Base-by-base conservation (phyloP, 352 stramenopile genomes). In the Phytophthora rubi region DNA sequence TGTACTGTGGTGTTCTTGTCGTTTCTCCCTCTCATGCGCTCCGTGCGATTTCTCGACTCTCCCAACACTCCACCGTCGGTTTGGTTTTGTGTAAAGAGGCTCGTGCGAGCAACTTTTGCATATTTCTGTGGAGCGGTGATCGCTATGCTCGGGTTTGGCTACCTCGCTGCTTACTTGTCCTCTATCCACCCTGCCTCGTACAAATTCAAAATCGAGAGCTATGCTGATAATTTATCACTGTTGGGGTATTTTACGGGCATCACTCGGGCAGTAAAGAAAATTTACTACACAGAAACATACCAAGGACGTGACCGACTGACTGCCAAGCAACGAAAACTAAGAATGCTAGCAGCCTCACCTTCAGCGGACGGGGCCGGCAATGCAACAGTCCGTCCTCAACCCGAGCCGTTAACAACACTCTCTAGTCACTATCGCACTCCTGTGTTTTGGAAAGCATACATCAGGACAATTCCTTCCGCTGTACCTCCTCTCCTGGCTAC, bases 201-300 rank as follows among this genome's bases (percentile, higher is more conserved):
- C 26, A 48, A 26, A 10, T 61, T 65, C 42, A 74, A 70, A 23
- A 2, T 68, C 6, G 65, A 80, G 9, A 54, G 37, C 10, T 62
- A 62, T 33, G n/a, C 66, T 4, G 21, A 64, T 12, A 72, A 65
- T 9, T 54, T 62, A 3, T 10, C 35, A 1, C n/a, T 60, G 35
- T 5, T 57, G 3, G 58, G 59, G 9, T 71, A 61, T 45, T 81
- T 72, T 55, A 71, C 75, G 9, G 68, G 53, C 0, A 61, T 71
- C n/a, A 28, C 54, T 3, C 33, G 68, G 9, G 51, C 33, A 4
- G 39, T 58, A 0, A 65, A 70, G 7, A 49, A 35, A 32, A 76
- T 77, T 15, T 78, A 68, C 58, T 69, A 64, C 37, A 44, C 51
- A 16, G 55, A 81, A 54, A 75, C 69, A 0, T 42, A 21, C 18